Evolutionary conservation across 2,329 filamentous ascomycete species (phyloP).

Genomic region (Monilinia laxa): DNA sequence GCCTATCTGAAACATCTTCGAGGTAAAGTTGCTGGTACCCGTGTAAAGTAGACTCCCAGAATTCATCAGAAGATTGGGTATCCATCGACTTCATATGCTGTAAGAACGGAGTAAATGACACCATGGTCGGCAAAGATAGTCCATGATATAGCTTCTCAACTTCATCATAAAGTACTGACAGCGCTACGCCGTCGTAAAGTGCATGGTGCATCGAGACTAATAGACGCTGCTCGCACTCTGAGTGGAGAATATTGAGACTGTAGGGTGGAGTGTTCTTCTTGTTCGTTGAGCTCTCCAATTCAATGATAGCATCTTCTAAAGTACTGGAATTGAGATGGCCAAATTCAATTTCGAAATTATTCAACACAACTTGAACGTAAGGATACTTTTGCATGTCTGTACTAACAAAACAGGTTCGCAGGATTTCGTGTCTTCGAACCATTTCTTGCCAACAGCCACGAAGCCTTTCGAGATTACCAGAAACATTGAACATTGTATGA

Average conservation of each 20-base stretch:
- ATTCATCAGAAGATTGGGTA: slow-evolving; percentile 53
- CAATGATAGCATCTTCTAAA: slow-evolving; percentile 4
- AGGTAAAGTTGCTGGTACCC: slow-evolving; percentile 47
- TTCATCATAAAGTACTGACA: slow-evolving; percentile 67
- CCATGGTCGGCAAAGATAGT: slow-evolving; percentile 47
- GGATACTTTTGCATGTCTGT: slow-evolving; percentile 61
- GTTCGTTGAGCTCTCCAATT: not conserved
- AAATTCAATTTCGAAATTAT: slow-evolving; percentile 42
- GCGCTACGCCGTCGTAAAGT: slow-evolving; percentile 81
- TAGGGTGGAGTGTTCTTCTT: slow-evolving; percentile 35
- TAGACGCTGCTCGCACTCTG: slow-evolving; percentile 25
- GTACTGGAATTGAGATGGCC: slow-evolving; percentile 16
- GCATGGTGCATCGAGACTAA: slow-evolving; percentile 65
- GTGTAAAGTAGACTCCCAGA: slow-evolving; percentile 63
- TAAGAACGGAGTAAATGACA: slow-evolving; percentile 65
- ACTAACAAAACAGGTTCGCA: slow-evolving; percentile 72
- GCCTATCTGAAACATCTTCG: slow-evolving; percentile 1
- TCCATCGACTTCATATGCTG: slow-evolving; percentile 53
- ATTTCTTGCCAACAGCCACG: slow-evolving; percentile 61
- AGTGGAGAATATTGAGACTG: slow-evolving; percentile 28
- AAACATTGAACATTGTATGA: slow-evolving; percentile 63
- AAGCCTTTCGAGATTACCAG: slow-evolving; percentile 51
- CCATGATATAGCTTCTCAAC: slow-evolving; percentile 59
- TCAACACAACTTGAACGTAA: slow-evolving; percentile 70
- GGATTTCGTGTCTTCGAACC: slow-evolving; percentile 66